These are phyloP conservation scores for Calonectria leucothoes DNA, from an alignment of 2,329 filamentous ascomycete species.

Conservation along the genomic window DNA sequence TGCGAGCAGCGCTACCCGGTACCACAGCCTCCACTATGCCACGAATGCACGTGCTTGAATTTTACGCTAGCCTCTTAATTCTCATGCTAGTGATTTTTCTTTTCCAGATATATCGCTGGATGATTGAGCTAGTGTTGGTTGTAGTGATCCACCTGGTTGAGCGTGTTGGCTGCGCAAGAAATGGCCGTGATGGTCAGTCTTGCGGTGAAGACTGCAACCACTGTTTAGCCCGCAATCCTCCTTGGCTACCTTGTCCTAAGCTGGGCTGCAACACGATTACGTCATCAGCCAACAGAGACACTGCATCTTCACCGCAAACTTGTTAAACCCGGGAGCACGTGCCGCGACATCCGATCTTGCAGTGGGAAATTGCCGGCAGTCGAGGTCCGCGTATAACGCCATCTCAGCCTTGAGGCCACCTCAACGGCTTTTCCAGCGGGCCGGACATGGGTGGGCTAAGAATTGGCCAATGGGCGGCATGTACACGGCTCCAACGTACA, in stretches of 20 bases:
- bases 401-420: not conserved
- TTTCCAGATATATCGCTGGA: not conserved
- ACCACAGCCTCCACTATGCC: not conserved
- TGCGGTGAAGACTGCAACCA: too few species aligned
- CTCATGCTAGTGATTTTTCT: not conserved
- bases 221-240: too few species aligned
- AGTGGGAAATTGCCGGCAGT: not conserved
- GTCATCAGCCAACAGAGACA: not conserved
- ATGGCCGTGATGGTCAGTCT: not conserved
- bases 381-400: not conserved
- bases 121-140: not conserved
- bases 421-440: too few species aligned
- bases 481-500: not conserved
- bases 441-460: not conserved
- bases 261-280: not conserved
- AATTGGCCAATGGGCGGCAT: not conserved
- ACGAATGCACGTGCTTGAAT: not conserved
- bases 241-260: too few species aligned
- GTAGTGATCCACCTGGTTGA: not conserved
- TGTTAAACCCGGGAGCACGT: not conserved
- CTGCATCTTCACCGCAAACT: not conserved
- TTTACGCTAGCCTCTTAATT: not conserved
- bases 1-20: not conserved
- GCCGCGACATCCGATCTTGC: not conserved
- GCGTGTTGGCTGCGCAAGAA: not conserved